Conservation (phyloP, 371 early-diverging fungal species). For the Syncephalis fuscata region DNA sequence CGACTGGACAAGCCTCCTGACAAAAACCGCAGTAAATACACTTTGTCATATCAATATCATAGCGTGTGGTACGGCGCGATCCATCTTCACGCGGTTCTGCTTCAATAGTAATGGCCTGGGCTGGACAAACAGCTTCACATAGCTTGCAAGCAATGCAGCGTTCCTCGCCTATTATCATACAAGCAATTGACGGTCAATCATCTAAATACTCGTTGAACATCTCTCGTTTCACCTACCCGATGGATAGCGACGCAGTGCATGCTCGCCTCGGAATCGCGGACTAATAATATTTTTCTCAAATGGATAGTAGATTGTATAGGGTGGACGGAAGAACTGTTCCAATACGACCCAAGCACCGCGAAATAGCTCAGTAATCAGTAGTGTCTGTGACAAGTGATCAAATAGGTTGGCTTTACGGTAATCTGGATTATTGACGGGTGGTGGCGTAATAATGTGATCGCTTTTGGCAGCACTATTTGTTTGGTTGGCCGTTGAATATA, state of each 20-base stretch:
- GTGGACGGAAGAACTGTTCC: slow-evolving; percentile 88
- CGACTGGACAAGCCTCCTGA: slow-evolving; percentile 88
- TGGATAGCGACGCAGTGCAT: slow-evolving; percentile 90
- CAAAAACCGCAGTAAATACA: slow-evolving; percentile 96
- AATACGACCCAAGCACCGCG: slow-evolving; percentile 85
- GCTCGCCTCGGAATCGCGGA: slow-evolving; percentile 95
- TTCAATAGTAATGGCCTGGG: slow-evolving; percentile 98
- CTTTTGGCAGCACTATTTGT: too few species aligned
- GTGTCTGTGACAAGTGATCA: slow-evolving; percentile 63
- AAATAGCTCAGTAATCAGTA: slow-evolving; percentile 82
- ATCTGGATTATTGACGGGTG: background rate
- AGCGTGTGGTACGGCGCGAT: slow-evolving; percentile 87
- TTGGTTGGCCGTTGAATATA: too few species aligned
- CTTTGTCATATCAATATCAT: slow-evolving; percentile 99
- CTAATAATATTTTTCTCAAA: slow-evolving; percentile 89
- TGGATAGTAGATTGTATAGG: slow-evolving; percentile 93
- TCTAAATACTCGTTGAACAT: background rate
- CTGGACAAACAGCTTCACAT: slow-evolving; percentile 96
- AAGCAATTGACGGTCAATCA: background rate
- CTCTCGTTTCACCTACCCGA: slow-evolving; percentile 61
- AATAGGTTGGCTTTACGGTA: slow-evolving; percentile 17
- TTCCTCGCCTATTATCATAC: slow-evolving; percentile 64
- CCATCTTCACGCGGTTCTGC: slow-evolving; percentile 94
- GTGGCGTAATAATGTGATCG: too few species aligned
- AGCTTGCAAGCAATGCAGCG: slow-evolving; percentile 97